Conservation (phyloP, 1,284 basidiomycete genomes). For the Exobasidium cylindrosporum region DNA sequence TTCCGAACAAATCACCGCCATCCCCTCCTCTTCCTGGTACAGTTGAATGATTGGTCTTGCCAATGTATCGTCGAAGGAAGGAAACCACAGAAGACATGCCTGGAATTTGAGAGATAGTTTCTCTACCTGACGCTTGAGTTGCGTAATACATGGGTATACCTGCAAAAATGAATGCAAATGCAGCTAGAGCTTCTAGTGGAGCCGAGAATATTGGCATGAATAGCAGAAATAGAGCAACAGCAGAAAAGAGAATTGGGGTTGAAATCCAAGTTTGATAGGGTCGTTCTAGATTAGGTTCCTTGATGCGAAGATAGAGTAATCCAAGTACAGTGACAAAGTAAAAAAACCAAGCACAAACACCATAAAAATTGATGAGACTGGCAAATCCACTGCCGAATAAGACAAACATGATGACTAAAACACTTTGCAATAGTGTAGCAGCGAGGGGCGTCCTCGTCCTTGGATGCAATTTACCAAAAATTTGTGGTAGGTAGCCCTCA, state of each 20-base stretch:
- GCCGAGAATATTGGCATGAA: constrained; percentile 94
- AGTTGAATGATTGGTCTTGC: not conserved
- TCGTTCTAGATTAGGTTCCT: constrained; percentile 85
- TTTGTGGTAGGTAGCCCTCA: constrained; percentile 71
- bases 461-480: constrained; percentile 27
- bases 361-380: constrained; percentile 59
- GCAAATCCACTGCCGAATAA: constrained; percentile 57
- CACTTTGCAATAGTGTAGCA: constrained; percentile 33
- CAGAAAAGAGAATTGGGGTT: constrained; percentile 87
- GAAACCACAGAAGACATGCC: constrained; percentile 4
- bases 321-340: constrained; percentile 64
- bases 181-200: constrained; percentile 70
- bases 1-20: constrained; percentile 2
- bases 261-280: constrained; percentile 71
- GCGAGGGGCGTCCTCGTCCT: constrained; percentile 34
- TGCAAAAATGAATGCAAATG: constrained; percentile 36
- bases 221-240: constrained; percentile 83
- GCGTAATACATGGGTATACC: constrained; percentile 47
- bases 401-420: constrained; percentile 61
- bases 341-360: constrained; percentile 56
- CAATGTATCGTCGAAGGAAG: not conserved
- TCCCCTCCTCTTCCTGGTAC: constrained; percentile 11
- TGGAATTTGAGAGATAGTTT: constrained; percentile 5
- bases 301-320: constrained; percentile 78
- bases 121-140: constrained; percentile 29